Evolutionary conservation across 2,329 filamentous ascomycete species (phyloP).

Genomic region (Capronia epimyces): DNA sequence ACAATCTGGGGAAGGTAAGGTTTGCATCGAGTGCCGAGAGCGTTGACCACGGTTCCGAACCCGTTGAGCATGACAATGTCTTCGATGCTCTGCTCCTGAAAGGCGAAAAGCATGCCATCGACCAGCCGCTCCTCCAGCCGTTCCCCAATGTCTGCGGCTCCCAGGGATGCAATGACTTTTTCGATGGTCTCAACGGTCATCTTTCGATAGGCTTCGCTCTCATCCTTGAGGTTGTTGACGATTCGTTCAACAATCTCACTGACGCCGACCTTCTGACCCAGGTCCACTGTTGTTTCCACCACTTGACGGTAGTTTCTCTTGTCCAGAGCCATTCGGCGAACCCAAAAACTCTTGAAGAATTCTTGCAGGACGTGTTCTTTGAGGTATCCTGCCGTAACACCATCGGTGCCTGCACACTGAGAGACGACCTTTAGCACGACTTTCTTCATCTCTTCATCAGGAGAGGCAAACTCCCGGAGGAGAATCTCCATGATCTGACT

Average conservation of each 20-base stretch:
- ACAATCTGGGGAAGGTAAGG: conserved; percentile 95
- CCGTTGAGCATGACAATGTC: conserved; percentile 95
- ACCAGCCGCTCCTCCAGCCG: conserved; percentile 88
- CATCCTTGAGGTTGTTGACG: conserved; percentile 93
- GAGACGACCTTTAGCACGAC: conserved; percentile 96
- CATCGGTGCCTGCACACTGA: conserved; percentile 88
- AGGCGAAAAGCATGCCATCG: conserved; percentile 89
- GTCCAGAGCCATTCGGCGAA: conserved; percentile 90
- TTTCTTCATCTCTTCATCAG: conserved; percentile 99
- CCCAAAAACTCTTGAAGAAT: conserved; percentile 99
- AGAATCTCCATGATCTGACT: conserved; percentile 98
- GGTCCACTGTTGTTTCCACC: conserved; percentile 94
- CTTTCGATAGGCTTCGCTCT: conserved; percentile 95
- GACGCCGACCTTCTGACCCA: conserved; percentile 96
- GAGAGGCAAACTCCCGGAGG: conserved; percentile 89
- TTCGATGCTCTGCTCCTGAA: conserved; percentile 97
- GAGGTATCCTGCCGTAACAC: conserved; percentile 88
- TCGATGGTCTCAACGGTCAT: conserved; percentile 99
- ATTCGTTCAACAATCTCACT: conserved; percentile 91
- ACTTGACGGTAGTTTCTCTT: conserved; percentile 97
- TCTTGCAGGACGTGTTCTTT: conserved; percentile 93
- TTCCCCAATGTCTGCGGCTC: conserved; percentile 89
- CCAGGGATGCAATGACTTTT: conserved; percentile 88
- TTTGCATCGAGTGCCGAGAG: conserved; percentile 87
- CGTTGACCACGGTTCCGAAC: conserved; percentile 95